Conservation (phyloP, 2,329 filamentous ascomycete genomes). For the Penicillium sp. region DNA sequence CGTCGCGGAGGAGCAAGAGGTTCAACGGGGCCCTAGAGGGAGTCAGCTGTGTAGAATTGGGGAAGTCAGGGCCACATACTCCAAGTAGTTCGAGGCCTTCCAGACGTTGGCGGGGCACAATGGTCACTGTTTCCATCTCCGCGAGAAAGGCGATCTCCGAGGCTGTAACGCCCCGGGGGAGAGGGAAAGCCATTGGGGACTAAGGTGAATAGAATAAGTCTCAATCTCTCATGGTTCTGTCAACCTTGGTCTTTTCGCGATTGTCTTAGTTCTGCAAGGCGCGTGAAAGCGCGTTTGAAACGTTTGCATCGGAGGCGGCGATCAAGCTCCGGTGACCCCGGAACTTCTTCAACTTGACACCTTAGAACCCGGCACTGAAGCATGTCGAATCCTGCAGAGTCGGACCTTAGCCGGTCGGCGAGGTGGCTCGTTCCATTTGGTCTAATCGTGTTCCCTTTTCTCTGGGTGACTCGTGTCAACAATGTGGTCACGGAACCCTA, state of each 20-base stretch:
- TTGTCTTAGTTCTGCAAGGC: background rate
- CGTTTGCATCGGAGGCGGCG: slow-evolving; percentile 30
- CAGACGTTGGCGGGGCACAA: slow-evolving; percentile 87
- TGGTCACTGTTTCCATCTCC: slow-evolving; percentile 95
- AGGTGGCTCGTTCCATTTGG: slow-evolving; percentile 40
- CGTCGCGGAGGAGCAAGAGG: slow-evolving; percentile 79
- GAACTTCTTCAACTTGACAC: background rate
- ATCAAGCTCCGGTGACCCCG: background rate
- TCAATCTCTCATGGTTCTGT: slow-evolving; percentile 1
- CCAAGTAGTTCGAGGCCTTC: slow-evolving; percentile 82
- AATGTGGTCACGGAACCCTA: slow-evolving; percentile 58
- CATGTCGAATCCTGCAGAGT: slow-evolving; percentile 36
- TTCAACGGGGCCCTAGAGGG: slow-evolving; percentile 71
- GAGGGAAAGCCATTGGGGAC: slow-evolving; percentile 59
- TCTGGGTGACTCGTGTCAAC: slow-evolving; percentile 51
- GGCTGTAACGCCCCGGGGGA: slow-evolving; percentile 71
- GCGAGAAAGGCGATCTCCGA: slow-evolving; percentile 91
- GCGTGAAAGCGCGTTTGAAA: slow-evolving; percentile 28
- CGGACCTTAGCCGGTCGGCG: slow-evolving; percentile 36
- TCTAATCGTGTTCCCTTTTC: slow-evolving; percentile 34
- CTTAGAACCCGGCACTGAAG: slow-evolving; percentile 3
- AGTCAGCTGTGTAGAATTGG: slow-evolving; percentile 2
- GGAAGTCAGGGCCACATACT: slow-evolving; percentile 50
- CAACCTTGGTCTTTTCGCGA: background rate
- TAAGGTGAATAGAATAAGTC: background rate